phyloP scores from a whole-genome alignment of 192 early-diverging fungal species.

The Mortierella antarctica region DNA sequence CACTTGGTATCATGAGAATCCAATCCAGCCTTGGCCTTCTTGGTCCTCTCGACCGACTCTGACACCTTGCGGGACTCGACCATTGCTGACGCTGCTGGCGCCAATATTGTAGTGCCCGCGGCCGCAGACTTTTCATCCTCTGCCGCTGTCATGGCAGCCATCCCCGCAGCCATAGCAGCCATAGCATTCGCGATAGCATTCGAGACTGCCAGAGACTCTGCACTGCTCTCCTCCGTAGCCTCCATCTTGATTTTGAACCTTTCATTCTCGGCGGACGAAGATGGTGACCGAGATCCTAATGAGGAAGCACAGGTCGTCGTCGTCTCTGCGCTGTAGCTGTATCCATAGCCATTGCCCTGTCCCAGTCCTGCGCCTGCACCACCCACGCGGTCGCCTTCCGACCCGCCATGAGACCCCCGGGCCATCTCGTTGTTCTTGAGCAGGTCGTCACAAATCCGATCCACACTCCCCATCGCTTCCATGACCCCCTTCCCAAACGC shows the following conservation, averaged over 20 bases:
- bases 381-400: slow-evolving; percentile 22
- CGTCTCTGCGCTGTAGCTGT: slow-evolving; percentile 33
- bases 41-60: no score
- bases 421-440: slow-evolving; percentile 42
- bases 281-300: background rate
- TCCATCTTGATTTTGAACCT: background rate
- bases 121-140: slow-evolving; percentile 36
- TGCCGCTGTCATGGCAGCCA: slow-evolving; percentile 40
- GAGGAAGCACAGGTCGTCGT: background rate
- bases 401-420: background rate
- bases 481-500: slow-evolving; percentile 46
- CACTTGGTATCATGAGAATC: no score
- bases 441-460: slow-evolving; percentile 46
- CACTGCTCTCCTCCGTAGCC: slow-evolving; percentile 14
- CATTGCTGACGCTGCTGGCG: no score
- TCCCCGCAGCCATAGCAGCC: slow-evolving; percentile 49
- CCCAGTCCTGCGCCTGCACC: slow-evolving; percentile 47
- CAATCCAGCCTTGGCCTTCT: no score
- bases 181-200: slow-evolving; percentile 49
- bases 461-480: slow-evolving; percentile 51
- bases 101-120: background rate
- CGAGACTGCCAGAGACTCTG: slow-evolving; percentile 24
- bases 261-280: background rate
- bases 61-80: no score
- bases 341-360: slow-evolving; percentile 45